Conservation (phyloP, 495 filamentous ascomycete species). For the Glutinoglossum americanum region DNA sequence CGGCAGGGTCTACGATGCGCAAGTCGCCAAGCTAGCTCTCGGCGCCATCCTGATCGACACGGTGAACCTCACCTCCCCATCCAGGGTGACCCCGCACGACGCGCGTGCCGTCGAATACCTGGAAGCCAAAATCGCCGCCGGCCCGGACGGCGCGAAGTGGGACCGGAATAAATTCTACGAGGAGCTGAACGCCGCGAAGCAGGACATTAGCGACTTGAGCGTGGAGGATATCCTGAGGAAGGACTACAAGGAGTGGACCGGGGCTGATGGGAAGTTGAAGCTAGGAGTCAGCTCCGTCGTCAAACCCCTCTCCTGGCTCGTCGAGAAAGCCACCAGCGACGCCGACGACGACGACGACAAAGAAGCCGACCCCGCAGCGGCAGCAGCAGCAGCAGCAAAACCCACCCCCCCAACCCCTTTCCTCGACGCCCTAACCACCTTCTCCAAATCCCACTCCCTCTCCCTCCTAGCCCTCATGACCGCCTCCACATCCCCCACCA, state of each 20-base stretch:
- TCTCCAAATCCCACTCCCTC: constrained; percentile 13
- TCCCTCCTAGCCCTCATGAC: constrained; percentile 64
- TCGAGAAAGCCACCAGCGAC: constrained; percentile 26
- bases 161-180: constrained; percentile 38
- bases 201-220: constrained; percentile 41
- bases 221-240: constrained; percentile 61
- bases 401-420: too few relatives aligned
- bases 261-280: constrained; percentile 23
- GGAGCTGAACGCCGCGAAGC: constrained; percentile 42
- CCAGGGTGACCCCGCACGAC: constrained; percentile 59
- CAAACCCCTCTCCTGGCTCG: constrained; percentile 39
- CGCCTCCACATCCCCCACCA: constrained; percentile 27
- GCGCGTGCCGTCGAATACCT: constrained; percentile 39
- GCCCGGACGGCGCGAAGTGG: constrained; percentile 21
- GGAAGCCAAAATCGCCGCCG: constrained; percentile 27
- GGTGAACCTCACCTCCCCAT: constrained; percentile 38
- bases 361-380: too few relatives aligned
- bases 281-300: constrained; percentile 62
- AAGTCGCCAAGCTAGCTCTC: constrained; percentile 57
- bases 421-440: not conserved
- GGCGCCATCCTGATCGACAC: constrained; percentile 77
- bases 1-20: constrained; percentile 18
- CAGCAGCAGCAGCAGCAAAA: too few relatives aligned
- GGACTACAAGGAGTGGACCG: constrained; percentile 84
- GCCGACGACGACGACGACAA: not conserved